A percentile compares a stretch with the other conserved stretches of the same genome.
These are phyloP conservation scores for Capniomyces stellatus DNA, from an alignment of 371 early-diverging fungal species.

Conservation along the genomic window DNA sequence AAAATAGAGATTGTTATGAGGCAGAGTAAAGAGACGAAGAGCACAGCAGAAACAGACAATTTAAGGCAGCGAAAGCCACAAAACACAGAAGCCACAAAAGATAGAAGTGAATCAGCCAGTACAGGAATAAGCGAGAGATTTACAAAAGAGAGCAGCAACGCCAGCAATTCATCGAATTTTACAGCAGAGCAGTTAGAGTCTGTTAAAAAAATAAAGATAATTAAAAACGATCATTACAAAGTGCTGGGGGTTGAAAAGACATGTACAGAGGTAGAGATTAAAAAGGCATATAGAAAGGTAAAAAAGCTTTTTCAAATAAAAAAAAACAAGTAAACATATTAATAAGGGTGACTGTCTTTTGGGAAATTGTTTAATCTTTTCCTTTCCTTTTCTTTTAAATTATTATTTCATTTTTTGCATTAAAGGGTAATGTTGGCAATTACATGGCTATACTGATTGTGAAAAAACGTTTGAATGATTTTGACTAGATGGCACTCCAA, in stretches of 20 bases:
- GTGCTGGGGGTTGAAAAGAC: constrained; percentile 68
- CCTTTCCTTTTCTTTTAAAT: background rate
- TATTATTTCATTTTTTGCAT: background rate
- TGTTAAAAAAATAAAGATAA: constrained; percentile 51
- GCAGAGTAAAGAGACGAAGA: constrained; percentile 8
- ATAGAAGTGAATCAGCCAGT: too few relatives aligned
- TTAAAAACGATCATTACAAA: constrained; percentile 67
- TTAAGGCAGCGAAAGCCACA: too few relatives aligned
- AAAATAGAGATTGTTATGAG: constrained; percentile 25
- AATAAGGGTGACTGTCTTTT: too few relatives aligned
- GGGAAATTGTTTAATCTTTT: too few relatives aligned
- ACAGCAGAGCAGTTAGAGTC: constrained; percentile 63
- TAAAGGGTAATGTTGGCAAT: too few relatives aligned
- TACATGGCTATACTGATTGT: too few relatives aligned
- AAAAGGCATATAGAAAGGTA: constrained; percentile 85
- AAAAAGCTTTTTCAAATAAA: too few relatives aligned
- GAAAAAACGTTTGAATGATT: background rate
- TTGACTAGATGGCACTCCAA: constrained; percentile 50
- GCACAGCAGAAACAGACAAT: background rate
- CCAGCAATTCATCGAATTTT: constrained; percentile 32
- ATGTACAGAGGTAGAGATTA: constrained; percentile 74
- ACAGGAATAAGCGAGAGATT: too few relatives aligned
- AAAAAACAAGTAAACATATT: too few relatives aligned
- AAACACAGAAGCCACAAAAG: background rate
- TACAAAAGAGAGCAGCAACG: background rate